Percentiles rank a stretch among this genome's conserved stretches.
Conservation (phyloP, 345 rosid genomes). For the Euphorbia lathyris region DNA sequence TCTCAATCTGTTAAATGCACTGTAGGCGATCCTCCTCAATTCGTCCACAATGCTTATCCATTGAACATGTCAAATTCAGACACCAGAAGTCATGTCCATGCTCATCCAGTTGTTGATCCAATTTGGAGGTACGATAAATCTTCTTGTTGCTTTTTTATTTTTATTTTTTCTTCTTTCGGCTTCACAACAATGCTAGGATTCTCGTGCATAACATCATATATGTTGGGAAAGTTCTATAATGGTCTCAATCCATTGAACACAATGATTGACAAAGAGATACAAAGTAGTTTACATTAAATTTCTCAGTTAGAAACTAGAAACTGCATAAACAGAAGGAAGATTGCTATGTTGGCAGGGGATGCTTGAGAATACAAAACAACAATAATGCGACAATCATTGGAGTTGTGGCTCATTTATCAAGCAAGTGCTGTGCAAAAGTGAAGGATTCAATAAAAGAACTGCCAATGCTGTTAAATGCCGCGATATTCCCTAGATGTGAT, state of each 20-base stretch:
- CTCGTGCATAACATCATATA: not conserved
- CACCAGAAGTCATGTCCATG: not conserved
- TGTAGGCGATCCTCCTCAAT: slow-evolving; percentile 5
- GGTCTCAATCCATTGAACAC: not conserved
- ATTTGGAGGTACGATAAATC: slow-evolving; percentile 18
- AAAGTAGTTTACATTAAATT: too few relatives aligned
- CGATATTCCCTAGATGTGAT: slow-evolving; percentile 5
- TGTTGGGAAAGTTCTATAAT: not conserved
- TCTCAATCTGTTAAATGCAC: not conserved
- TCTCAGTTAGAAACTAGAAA: too few relatives aligned
- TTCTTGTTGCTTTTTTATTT: not conserved
- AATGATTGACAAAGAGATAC: not conserved
- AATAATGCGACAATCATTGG: slow-evolving; percentile 3
- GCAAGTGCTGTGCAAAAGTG: slow-evolving; percentile 1
- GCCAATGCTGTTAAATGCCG: slow-evolving; percentile 2
- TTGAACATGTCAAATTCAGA: not conserved
- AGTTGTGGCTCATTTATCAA: slow-evolving; percentile 9
- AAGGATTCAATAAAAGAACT: not conserved
- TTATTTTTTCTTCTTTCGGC: not conserved
- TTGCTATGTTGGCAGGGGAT: slow-evolving; percentile 10
- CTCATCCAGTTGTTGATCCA: slow-evolving; percentile 8
- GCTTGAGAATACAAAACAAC: slow-evolving; percentile 5
- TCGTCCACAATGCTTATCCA: not conserved
- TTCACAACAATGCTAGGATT: not conserved
- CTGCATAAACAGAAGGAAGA: not conserved